Percentiles rank a stretch among this genome's conserved stretches.
These are phyloP conservation scores for Nannochloropsis oceanica DNA, from an alignment of 108 stramenopile genomes.

Conservation along the genomic window DNA sequence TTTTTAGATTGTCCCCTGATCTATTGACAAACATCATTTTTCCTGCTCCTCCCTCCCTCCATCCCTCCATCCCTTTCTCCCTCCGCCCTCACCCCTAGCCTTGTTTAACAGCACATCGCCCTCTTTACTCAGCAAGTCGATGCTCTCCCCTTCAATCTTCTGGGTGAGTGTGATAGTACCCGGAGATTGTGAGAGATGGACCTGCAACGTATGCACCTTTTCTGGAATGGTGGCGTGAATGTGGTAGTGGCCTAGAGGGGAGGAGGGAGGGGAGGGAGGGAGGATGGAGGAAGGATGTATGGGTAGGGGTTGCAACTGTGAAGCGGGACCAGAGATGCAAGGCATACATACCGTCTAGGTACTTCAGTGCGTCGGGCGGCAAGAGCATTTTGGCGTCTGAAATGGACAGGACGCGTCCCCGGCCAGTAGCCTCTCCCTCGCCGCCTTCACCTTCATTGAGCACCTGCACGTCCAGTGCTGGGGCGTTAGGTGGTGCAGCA, in stretches of 20 bases:
- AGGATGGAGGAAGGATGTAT: neutral
- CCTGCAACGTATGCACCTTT: neutral
- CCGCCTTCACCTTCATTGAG: neutral
- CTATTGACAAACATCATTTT: no score
- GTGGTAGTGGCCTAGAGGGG: neutral
- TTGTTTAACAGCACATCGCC: neutral
- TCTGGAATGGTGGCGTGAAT: neutral
- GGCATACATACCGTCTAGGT: neutral
- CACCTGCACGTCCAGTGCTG: neutral
- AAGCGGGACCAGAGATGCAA: no score
- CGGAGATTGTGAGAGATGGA: neutral
- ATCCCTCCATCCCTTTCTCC: neutral
- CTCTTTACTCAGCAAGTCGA: neutral
- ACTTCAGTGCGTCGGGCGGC: neutral
- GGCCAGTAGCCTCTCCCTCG: neutral
- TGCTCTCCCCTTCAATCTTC: neutral
- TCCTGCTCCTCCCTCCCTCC: neutral
- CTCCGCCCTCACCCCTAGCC: neutral
- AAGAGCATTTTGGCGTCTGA: neutral
- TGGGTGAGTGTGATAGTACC: neutral
- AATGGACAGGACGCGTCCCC: neutral
- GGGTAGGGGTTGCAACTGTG: no score
- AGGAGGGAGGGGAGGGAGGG: neutral
- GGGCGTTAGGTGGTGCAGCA: neutral
- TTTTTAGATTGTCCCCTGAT: no score